Conservation (phyloP, 805 yeast species). For the Wickerhamomyces chaumierensis region DNA sequence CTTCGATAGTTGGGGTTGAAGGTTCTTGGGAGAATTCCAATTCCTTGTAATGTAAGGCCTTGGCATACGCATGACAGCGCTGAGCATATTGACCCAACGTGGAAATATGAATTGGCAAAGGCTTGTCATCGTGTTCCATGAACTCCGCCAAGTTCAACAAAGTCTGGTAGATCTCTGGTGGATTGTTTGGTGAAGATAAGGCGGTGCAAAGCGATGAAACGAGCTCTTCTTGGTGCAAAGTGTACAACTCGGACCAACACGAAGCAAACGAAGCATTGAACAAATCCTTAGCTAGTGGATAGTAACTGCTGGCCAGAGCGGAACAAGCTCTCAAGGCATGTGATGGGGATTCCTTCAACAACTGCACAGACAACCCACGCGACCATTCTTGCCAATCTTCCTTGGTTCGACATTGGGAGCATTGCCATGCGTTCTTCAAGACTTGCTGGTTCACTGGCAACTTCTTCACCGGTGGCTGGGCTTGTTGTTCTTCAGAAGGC, state of each 20-base stretch:
- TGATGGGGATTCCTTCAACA: slow-evolving; percentile 86
- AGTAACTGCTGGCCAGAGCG: slow-evolving; percentile 73
- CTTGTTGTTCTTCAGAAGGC: slow-evolving; percentile 42
- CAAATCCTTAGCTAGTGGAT: slow-evolving; percentile 79
- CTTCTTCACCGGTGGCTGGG: slow-evolving; percentile 41
- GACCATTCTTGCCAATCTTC: slow-evolving; percentile 99
- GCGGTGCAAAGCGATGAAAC: slow-evolving; percentile 82
- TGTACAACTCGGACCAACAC: slow-evolving; percentile 88
- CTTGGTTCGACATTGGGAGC: slow-evolving; percentile 74
- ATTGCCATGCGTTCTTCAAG: slow-evolving; percentile 83
- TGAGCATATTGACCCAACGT: slow-evolving; percentile 89
- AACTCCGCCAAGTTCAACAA: slow-evolving; percentile 85
- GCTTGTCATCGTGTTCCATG: slow-evolving; percentile 95
- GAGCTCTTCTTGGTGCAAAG: slow-evolving; percentile 81
- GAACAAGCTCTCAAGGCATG: slow-evolving; percentile 92
- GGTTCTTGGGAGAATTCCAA: slow-evolving; percentile 91
- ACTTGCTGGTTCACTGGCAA: slow-evolving; percentile 56
- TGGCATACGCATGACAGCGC: slow-evolving; percentile 94
- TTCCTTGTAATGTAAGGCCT: slow-evolving; percentile 92
- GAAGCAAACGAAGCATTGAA: slow-evolving; percentile 93
- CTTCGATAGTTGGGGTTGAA: slow-evolving; percentile 81
- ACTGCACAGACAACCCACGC: slow-evolving; percentile 70
- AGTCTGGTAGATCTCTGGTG: slow-evolving; percentile 92
- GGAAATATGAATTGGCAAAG: slow-evolving; percentile 83
- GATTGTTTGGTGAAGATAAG: slow-evolving; percentile 78